Conservation (phyloP, 257 asterid species). For the Fraxinus pennsylvanica region DNA sequence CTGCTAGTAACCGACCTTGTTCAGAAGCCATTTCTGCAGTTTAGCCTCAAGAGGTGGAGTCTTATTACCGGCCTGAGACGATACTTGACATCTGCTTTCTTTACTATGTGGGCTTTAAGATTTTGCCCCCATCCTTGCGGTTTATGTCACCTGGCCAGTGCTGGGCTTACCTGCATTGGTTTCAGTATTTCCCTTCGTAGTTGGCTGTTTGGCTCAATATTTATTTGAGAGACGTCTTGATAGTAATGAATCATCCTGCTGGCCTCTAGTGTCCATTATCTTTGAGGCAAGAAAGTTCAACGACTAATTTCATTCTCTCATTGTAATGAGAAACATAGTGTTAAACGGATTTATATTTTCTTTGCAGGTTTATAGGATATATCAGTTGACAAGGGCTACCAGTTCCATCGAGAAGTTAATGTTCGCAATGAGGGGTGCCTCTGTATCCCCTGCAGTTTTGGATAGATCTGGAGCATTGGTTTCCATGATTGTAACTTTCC, state of each 20-base stretch:
- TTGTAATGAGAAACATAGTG: slow-evolving; percentile 1
- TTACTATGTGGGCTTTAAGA: slow-evolving; percentile 75
- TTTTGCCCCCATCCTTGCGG: slow-evolving; percentile 66
- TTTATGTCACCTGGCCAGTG: slow-evolving; percentile 73
- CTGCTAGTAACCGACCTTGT: slow-evolving; percentile 53
- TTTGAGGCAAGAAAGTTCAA: slow-evolving; percentile 58
- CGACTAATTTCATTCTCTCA: background rate
- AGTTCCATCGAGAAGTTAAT: slow-evolving; percentile 60
- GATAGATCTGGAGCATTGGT: slow-evolving; percentile 65
- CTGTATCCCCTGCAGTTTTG: slow-evolving; percentile 44
- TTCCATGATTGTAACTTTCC: slow-evolving; percentile 65
- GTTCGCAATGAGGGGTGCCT: slow-evolving; percentile 53
- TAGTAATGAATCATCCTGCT: slow-evolving; percentile 60
- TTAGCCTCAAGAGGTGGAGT: slow-evolving; percentile 88
- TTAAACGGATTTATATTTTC: slow-evolving; percentile 7
- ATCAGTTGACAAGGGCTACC: slow-evolving; percentile 76
- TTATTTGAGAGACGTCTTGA: slow-evolving; percentile 58
- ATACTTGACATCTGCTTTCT: slow-evolving; percentile 59
- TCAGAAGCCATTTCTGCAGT: slow-evolving; percentile 88
- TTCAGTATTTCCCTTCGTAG: slow-evolving; percentile 66
- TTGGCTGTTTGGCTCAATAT: slow-evolving; percentile 66
- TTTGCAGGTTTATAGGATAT: slow-evolving; percentile 79
- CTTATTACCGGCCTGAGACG: slow-evolving; percentile 89
- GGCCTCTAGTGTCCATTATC: slow-evolving; percentile 89
- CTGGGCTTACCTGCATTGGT: slow-evolving; percentile 71